Base-by-base conservation (phyloP, 331 rosid species). In the Acacia concinna region DNA sequence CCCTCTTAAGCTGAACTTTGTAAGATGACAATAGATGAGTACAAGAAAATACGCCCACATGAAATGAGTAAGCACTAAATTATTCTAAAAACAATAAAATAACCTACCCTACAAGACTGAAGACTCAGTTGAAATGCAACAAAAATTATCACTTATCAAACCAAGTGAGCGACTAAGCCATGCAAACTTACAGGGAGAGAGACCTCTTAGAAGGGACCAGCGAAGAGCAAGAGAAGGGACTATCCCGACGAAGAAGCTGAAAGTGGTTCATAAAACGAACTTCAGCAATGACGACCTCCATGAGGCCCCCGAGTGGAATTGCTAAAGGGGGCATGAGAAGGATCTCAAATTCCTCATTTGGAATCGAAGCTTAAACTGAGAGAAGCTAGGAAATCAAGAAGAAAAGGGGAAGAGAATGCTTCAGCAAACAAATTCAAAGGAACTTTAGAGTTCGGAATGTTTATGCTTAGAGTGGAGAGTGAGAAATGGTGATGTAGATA, bases 211-310 rank as follows among this genome's bases (percentile, higher is more conserved):
- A 68, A 63, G 87, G 86, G 13, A 77, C 76, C 4, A 76, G 66
- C 73, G 79, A 78, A 68, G 89, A 74, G 75, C 59, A 51, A 74
- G 76, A 86, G 67, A 75, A 79, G 51, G 77, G 78, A 63, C 64
- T 44, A 64, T 79, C 82, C 72, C 38, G 73, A 32, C 72, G 74
- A 79, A 86, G 78, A 37, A 82, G 83, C 47, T 72, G 84, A 67
- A 78, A 71, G 46, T 81, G 91, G 81, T 82, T 88, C 75, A 84
- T 28, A 34, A 82, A 83, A 79, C 77, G 75, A 34, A 87, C 81
- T 49, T 79, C 90, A 86, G 89, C 78, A 71, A 88, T 71, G 69
- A 82, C 81, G 68, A 85, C 81, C 66, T 76, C 94, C 96, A 91
- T 84, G 90, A 86, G 59, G 30, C 76, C 81, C 60, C 20, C 52